Base-by-base conservation (phyloP, 768 basidiomycete genomes). In the Mycena amicta region DNA sequence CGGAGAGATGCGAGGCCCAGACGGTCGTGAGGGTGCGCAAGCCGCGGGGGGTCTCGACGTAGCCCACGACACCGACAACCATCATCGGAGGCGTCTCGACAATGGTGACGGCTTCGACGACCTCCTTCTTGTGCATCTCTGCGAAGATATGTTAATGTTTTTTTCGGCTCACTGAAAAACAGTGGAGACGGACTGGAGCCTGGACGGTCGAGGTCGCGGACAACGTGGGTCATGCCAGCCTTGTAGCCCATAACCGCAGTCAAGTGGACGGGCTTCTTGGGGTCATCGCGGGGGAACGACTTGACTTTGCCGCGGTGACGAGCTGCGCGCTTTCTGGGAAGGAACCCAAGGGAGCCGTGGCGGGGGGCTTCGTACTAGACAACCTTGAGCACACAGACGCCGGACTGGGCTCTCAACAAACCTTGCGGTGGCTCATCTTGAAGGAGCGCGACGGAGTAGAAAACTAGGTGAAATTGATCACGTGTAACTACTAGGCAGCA, bases 101-200 rank as follows among this genome's bases (percentile, higher is more conserved):
- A 74, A 99, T 78, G 62, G 93, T 90, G 67, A 95, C 96, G 45
- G 95, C 94, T 83, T 99, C 97, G 62, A 99, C 97, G 61, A 99
- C 89, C 77, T 99, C 97, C 74, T 93, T 90, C 83, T 98, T 99
- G 90, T 99, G 97, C 95, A 98, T 97, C 83, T 99, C 95, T 98
- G 75, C 2, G 66, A 37, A 40, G 18, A 46, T 5, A 50, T 56
- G 8, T 1, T 45, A 30, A 0, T 57, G 22, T 18, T 16, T 60
- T 25, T 5, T 30, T 22, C 50, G 15, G 41, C 29, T 13, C 27
- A 26, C 40, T 52, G 15, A 22, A 40, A 41, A 49, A n/a, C n/a
- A 0, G 20, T 22, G 16, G 41, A 55, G 16, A 88, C 95, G 71
- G 72, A 98, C 95, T 99, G 72, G 97, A 98, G 66, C 96, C 97